Evolutionary conservation across 106 monocot species (phyloP).

Genomic region (Vanilla planifolia): DNA sequence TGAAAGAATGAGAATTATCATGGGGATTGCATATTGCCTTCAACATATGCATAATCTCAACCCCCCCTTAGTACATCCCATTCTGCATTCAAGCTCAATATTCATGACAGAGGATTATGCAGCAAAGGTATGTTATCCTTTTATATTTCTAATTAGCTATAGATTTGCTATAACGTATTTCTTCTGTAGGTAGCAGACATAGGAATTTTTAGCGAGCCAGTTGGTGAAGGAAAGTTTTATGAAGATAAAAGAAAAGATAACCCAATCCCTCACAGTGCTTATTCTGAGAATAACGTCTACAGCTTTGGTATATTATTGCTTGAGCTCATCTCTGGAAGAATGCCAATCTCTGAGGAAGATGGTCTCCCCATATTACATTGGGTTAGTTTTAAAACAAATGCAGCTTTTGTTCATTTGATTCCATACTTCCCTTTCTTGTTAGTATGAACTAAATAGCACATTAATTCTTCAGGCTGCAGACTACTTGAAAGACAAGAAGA

Average conservation of each 20-base stretch:
- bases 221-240: conserved; percentile 7
- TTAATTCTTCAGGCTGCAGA: conserved; percentile 45
- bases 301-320: conserved; percentile 72
- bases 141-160: neutral
- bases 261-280: conserved; percentile 10
- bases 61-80: conserved; percentile 53
- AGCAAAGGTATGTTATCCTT: conserved; percentile 52
- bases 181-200: conserved; percentile 34
- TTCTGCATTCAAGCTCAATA: conserved; percentile 53
- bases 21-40: conserved; percentile 85
- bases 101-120: conserved; percentile 85
- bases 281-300: conserved; percentile 56
- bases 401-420: no score
- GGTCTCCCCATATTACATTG: conserved; percentile 35
- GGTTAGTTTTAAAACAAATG: no score
- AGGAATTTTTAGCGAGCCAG: conserved; percentile 39
- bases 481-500: conserved; percentile 37
- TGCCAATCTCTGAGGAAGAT: conserved; percentile 32
- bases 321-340: conserved; percentile 77
- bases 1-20: conserved; percentile 81
- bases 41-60: conserved; percentile 88
- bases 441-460: neutral
- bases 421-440: no score
- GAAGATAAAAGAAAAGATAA: conserved; percentile 18
- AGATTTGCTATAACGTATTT: neutral